Base-by-base conservation (phyloP, 306 rosid genomes). In the Casuarina glauca region DNA sequence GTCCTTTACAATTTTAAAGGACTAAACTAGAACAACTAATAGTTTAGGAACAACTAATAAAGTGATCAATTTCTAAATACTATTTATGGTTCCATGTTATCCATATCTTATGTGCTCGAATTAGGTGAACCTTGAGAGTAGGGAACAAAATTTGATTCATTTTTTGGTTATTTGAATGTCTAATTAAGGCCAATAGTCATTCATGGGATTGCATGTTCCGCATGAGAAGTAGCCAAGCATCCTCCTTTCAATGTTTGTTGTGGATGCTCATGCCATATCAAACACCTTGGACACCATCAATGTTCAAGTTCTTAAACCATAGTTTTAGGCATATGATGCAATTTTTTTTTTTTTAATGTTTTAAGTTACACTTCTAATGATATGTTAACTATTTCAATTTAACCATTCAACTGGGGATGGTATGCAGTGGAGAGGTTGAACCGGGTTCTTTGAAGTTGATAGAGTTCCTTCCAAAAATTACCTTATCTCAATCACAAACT, bases 161-260 rank as follows among this genome's bases (percentile, higher is more conserved):
- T 20, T 20, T 20, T 20, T 20, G 26, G 26, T 20, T 20, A 20
- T 20, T 20, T 20, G 26, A 20, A 20, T 20, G 26, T 20, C 26
- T 20, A 20, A 20, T 20, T 97, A 95, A 26, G 97, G 95, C 98
- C 98, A 95, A 84, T 97, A 95, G 79, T 95, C 98, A 78, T 95
- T 97, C 69, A 95, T 88, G 4, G 98, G 98, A 73, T 95, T 95
- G 9, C 97, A 97, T 0, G 97, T 92, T 78, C 97, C 98, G 76
- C 98, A 95, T 0, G 97, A 88, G 91, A 95, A 95, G 83, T 48
- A 95, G 12, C 98, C 98, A 48, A 95, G 90, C 73, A 88, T 91
- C 70, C 98, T 89, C 78, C 98, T 92, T 48, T 89, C 93, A 9
- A 97, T 95, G 83, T 20, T 86, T 91, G 80, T 95, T 95, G 79